Evolutionary conservation across 345 rosid species (phyloP), one percentile per base, ranked within the genome.

Genomic region (Populus nigra): DNA sequence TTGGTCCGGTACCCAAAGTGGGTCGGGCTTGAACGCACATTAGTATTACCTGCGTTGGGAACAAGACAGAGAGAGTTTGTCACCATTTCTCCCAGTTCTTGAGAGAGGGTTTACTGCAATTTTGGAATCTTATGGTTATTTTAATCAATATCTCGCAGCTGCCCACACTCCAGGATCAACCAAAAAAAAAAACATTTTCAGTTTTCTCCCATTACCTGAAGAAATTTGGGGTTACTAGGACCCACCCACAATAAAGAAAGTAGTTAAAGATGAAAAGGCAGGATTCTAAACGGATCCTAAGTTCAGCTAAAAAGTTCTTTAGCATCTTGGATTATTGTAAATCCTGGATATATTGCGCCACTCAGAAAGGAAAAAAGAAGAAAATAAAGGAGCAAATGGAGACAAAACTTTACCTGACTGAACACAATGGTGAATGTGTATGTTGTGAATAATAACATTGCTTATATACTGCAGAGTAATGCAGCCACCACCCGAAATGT

Each of bases 401-500:
- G 7, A 16, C 18, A 62, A 12, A 2, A 33, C 16, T 25, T 75
- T 85, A 90, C 99, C 99, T 69, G 99, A 92, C 25, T 69, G 87
- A 53, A 88, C 85, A 79, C 99, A 96, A 77, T 96, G 94, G 78
- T 96, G 98, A 55, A 96, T 80, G 82, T 96, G 98, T 27, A 96
- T 81, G 79, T 92, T 96, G 81, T 96, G 99, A 39, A 96, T 96
- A 63, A 96, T 96, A 71, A 96, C 82, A 81, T 93, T 93, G 84
- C 88, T 91, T 71, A 93, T 87, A 74, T 88, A 96, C 85, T 96
- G 99, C 82, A 96, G 77, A 39, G 99, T 96, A 55, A 96, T 88
- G 90, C 99, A 96, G 5, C 99, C 99, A 63, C 99, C 99, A 3
- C 99, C 99, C 8, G 77, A 78, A 49, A 96, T 93, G 69, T 93